Percentiles rank a stretch among this genome's conserved stretches.
Evolutionary conservation across 257 asterid species (phyloP).

Genomic region (Gentiana straminea): DNA sequence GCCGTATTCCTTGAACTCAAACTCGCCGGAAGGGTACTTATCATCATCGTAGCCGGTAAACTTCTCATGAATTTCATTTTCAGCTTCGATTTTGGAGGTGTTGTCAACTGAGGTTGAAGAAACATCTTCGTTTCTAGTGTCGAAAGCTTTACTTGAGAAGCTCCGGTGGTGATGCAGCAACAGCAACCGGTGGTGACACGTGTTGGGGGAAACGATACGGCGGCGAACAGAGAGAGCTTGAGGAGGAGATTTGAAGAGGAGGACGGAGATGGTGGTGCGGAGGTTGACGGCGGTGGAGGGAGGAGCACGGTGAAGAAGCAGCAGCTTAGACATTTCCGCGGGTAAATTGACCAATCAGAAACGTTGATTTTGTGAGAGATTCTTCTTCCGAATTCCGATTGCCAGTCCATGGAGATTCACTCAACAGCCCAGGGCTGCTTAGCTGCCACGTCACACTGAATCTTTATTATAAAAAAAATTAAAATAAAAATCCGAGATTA

Average conservation of each 20-base stretch:
- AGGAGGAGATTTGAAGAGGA: constrained; percentile 2
- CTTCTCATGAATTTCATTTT: constrained; percentile 3
- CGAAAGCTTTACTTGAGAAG: constrained; percentile 40
- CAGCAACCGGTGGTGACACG: not conserved
- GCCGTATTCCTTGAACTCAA: constrained; percentile 50
- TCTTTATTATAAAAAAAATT: too few species aligned
- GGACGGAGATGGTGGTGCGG: constrained; percentile 30
- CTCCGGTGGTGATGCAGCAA: constrained; percentile 1
- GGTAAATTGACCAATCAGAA: not conserved
- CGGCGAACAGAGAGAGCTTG: constrained; percentile 2
- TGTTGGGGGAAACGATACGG: not conserved
- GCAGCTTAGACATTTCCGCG: constrained; percentile 20
- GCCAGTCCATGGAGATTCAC: too few species aligned
- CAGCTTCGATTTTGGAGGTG: constrained; percentile 7
- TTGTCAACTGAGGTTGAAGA: constrained; percentile 14
- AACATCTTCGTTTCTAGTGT: constrained; percentile 29
- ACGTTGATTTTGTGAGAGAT: too few species aligned
- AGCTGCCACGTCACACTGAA: too few species aligned
- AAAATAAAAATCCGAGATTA: too few species aligned
- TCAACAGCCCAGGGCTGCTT: too few species aligned
- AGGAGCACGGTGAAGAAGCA: constrained; percentile 21
- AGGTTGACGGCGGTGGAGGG: constrained; percentile 27
- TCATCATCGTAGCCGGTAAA: constrained; percentile 7
- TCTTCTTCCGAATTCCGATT: too few species aligned
- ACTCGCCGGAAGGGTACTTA: constrained; percentile 77